These are phyloP conservation scores for Trichophyton rubrum DNA, from an alignment of 2,329 filamentous ascomycete species.

Conservation along the genomic window DNA sequence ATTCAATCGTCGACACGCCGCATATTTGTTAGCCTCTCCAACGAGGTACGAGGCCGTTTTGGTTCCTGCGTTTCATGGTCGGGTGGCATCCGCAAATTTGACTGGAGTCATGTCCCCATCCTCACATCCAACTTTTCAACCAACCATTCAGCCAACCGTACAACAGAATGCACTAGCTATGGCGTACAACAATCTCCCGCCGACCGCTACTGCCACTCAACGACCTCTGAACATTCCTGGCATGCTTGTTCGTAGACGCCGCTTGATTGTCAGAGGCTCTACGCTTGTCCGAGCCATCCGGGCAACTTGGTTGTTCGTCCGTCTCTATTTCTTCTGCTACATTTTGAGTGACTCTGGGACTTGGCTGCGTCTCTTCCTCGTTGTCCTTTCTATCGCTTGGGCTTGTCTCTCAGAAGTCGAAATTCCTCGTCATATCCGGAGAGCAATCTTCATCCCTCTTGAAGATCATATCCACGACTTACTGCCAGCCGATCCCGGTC, in stretches of 20 bases:
- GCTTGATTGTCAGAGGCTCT: not conserved
- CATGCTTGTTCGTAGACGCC: conserved; percentile 2
- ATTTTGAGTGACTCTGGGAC: conserved; percentile 42
- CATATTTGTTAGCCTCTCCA: conserved; percentile 36
- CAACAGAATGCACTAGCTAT: too few species aligned
- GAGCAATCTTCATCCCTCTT: conserved; percentile 27
- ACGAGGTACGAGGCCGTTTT: conserved; percentile 35
- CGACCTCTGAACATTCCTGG: not conserved
- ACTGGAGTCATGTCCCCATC: too few species aligned
- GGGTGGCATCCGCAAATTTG: too few species aligned
- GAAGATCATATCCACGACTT: conserved; percentile 35
- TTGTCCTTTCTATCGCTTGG: conserved; percentile 26
- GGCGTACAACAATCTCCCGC: not conserved
- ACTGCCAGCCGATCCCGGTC: conserved; percentile 21
- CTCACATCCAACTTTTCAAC: too few species aligned
- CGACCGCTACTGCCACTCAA: not conserved
- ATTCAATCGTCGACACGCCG: not conserved
- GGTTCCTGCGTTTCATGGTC: too few species aligned
- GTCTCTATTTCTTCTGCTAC: conserved; percentile 47
- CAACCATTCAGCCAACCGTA: too few species aligned
- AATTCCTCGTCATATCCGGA: conserved; percentile 24
- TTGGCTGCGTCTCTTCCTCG: conserved; percentile 32
- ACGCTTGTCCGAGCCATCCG: conserved; percentile 15
- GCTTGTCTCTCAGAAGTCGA: conserved; percentile 32
- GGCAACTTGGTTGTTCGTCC: conserved; percentile 46